Evolutionary conservation across 2,329 filamentous ascomycete genomes (phyloP).

Genomic region (Alternaria sp.): DNA sequence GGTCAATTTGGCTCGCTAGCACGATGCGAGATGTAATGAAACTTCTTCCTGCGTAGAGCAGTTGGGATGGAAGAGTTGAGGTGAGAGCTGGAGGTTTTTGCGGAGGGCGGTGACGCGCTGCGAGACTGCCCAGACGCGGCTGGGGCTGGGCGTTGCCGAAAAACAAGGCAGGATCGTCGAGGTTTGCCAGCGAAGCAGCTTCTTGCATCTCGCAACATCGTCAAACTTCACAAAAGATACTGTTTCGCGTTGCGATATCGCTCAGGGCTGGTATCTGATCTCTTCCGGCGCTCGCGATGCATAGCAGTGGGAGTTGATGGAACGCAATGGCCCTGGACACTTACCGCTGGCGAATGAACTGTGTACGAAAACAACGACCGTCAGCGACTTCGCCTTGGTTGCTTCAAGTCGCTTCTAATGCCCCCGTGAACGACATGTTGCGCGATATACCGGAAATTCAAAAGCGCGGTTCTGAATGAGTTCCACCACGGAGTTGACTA

Average conservation of each 20-base stretch:
- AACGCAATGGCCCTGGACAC: not conserved
- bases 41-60: not conserved
- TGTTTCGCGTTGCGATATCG: not conserved
- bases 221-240: not conserved
- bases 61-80: slow-evolving; percentile 8
- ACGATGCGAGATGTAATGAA: not conserved
- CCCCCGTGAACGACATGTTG: not conserved
- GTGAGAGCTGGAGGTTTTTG: not conserved
- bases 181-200: not conserved
- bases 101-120: slow-evolving; percentile 9
- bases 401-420: not conserved
- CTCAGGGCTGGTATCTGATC: not conserved
- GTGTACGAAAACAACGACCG: not conserved
- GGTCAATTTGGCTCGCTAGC: not conserved
- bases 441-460: not conserved
- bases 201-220: not conserved
- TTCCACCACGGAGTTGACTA: not conserved
- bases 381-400: not conserved
- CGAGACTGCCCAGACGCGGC: slow-evolving; percentile 11
- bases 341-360: not conserved
- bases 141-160: slow-evolving; percentile 8
- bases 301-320: no score
- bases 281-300: no score
- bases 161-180: slow-evolving; percentile 8
- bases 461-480: not conserved